Conservation (phyloP, 768 basidiomycete genomes). For the Russula sp. region DNA sequence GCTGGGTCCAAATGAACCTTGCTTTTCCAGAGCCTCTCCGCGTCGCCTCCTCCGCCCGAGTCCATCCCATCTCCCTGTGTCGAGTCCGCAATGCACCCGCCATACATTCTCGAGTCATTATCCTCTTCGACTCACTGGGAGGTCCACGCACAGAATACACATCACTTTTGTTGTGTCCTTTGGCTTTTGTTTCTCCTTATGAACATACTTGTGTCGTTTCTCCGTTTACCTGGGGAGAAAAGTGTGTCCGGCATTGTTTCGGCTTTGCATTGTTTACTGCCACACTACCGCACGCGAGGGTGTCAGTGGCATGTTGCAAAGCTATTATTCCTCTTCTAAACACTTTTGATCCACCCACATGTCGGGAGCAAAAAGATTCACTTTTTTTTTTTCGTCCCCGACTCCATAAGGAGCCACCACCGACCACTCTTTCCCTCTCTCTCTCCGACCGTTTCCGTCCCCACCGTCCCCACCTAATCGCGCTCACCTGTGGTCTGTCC, state of each 20-base stretch:
- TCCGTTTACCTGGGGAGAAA: background rate
- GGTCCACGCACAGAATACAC: background rate
- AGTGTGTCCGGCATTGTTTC: constrained; percentile 1
- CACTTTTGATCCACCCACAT: background rate
- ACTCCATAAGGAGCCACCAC: constrained; percentile 13
- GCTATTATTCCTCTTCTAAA: background rate
- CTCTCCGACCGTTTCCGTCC: background rate
- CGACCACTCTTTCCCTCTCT: background rate
- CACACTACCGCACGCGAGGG: background rate
- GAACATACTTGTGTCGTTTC: constrained; percentile 3
- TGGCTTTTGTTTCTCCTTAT: background rate
- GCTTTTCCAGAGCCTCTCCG: no score
- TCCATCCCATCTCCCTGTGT: no score
- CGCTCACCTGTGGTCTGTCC: background rate
- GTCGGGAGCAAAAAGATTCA: background rate
- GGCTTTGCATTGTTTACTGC: constrained; percentile 8
- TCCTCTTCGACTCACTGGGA: background rate
- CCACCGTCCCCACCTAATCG: background rate
- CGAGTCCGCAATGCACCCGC: no score
- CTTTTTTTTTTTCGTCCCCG: background rate
- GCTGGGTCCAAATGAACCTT: no score
- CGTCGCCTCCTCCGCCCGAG: no score
- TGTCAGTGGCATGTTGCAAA: background rate
- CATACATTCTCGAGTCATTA: no score
- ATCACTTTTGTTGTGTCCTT: background rate